These are phyloP conservation scores for Xylariales sp. DNA, from an alignment of 2,329 filamentous ascomycete genomes.

Conservation along the genomic window DNA sequence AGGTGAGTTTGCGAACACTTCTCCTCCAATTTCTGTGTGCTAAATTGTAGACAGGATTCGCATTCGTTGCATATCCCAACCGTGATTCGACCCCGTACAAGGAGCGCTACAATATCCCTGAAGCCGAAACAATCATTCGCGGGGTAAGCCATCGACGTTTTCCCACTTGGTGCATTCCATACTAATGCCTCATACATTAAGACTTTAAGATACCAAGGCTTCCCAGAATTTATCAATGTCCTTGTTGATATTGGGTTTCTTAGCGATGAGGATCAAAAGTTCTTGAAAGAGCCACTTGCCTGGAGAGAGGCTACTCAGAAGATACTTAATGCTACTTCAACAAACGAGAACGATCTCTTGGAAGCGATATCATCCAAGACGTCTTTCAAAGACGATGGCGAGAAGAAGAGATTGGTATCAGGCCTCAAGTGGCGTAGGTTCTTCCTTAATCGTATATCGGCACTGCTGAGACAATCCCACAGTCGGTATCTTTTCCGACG, in stretches of 20 bases:
- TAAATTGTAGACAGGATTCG: too few relatives aligned
- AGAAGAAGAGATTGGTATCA: constrained; percentile 64
- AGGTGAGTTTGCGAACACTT: too few relatives aligned
- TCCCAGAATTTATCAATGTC: constrained; percentile 83
- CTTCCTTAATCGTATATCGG: background rate
- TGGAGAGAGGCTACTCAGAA: constrained; percentile 85
- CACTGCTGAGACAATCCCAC: background rate
- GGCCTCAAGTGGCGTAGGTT: constrained; percentile 62
- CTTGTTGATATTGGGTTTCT: constrained; percentile 91
- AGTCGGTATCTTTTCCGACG: constrained; percentile 54
- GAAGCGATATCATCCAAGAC: constrained; percentile 72
- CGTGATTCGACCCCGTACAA: constrained; percentile 83
- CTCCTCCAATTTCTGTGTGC: too few relatives aligned
- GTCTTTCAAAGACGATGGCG: constrained; percentile 62
- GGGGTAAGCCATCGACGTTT: too few relatives aligned
- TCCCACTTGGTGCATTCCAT: too few relatives aligned
- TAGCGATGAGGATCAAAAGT: constrained; percentile 60
- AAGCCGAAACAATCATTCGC: constrained; percentile 81
- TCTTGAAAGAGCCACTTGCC: constrained; percentile 61
- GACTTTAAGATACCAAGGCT: constrained; percentile 81
- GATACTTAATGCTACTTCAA: constrained; percentile 65
- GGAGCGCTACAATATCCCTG: constrained; percentile 86
- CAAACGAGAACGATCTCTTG: constrained; percentile 63
- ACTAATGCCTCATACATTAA: too few relatives aligned
- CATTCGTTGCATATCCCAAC: constrained; percentile 91